Evolutionary conservation across 345 rosid genomes (phyloP).

Genomic region (Turnera subulata): DNA sequence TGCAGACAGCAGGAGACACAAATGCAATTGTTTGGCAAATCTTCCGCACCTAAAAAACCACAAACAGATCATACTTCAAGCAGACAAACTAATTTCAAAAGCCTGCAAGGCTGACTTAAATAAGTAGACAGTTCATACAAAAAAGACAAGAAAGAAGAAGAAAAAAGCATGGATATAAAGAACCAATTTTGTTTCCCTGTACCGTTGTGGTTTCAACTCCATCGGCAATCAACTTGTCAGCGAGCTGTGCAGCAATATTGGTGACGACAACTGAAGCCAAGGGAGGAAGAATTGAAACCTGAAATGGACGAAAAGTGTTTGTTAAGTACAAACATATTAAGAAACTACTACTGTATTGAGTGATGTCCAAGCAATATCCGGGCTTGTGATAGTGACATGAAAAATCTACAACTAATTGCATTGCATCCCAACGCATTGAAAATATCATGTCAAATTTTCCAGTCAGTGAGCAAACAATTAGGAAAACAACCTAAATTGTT

Average conservation of each 20-base stretch:
- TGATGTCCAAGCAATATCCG: too few species aligned
- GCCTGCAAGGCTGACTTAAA: slow-evolving; percentile 7
- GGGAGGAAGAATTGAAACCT: slow-evolving; percentile 99
- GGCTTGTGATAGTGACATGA: too few species aligned
- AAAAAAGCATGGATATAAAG: too few species aligned
- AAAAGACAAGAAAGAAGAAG: too few species aligned
- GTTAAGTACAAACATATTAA: not conserved
- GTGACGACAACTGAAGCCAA: slow-evolving; percentile 79
- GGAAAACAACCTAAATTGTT: too few species aligned
- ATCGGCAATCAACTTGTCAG: slow-evolving; percentile 73
- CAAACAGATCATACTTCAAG: not conserved
- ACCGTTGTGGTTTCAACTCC: slow-evolving; percentile 87
- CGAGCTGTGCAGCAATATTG: slow-evolving; percentile 71
- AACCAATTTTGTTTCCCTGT: slow-evolving; percentile 12
- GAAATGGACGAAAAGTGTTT: slow-evolving; percentile 17
- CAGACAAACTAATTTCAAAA: slow-evolving; percentile 4
- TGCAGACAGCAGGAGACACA: slow-evolving; percentile 85
- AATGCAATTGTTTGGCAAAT: slow-evolving; percentile 87
- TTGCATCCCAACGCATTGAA: too few species aligned
- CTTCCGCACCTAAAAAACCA: slow-evolving; percentile 68
- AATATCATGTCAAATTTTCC: too few species aligned
- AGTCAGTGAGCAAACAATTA: too few species aligned
- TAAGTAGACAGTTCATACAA: slow-evolving; percentile 4
- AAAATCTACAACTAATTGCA: too few species aligned
- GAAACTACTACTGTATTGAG: too few species aligned